Percentiles rank a stretch among this genome's conserved stretches.
phyloP scores from a whole-genome alignment of 805 yeast genomes.

The Monosporozyma siamensis region DNA sequence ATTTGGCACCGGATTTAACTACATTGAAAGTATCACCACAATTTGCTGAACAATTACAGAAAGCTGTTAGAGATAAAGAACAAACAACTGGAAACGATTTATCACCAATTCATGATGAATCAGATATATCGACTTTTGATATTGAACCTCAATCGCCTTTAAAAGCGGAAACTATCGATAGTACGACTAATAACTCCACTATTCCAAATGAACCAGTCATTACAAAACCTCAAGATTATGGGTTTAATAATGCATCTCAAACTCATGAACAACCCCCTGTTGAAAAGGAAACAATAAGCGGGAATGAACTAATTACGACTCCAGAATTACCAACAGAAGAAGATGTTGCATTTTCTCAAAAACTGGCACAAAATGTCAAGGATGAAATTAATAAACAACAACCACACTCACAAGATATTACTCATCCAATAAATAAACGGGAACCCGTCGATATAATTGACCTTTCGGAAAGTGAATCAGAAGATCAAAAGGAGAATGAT shows the following conservation, averaged over 20 bases:
- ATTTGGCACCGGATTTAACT: slow-evolving; percentile 26
- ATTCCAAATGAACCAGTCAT: not conserved
- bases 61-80: slow-evolving; percentile 9
- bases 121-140: not conserved
- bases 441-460: too few species aligned
- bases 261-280: too few species aligned
- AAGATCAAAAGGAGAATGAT: too few species aligned
- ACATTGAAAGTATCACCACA: slow-evolving; percentile 28
- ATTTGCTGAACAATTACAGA: slow-evolving; percentile 31
- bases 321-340: slow-evolving; percentile 15
- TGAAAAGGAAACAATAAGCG: not conserved
- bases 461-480: not conserved
- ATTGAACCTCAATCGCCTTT: not conserved
- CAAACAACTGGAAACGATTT: not conserved
- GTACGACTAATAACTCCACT: not conserved
- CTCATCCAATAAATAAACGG: too few species aligned
- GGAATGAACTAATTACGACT: slow-evolving; percentile 3
- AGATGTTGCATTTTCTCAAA: slow-evolving; percentile 11
- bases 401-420: too few species aligned
- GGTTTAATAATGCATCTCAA: not conserved
- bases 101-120: not conserved
- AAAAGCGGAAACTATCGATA: not conserved
- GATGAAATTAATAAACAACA: not conserved
- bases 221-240: not conserved
- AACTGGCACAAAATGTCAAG: not conserved